Evolutionary conservation across 768 basidiomycete genomes (phyloP).

Genomic region (Pulveroboletus sp.): DNA sequence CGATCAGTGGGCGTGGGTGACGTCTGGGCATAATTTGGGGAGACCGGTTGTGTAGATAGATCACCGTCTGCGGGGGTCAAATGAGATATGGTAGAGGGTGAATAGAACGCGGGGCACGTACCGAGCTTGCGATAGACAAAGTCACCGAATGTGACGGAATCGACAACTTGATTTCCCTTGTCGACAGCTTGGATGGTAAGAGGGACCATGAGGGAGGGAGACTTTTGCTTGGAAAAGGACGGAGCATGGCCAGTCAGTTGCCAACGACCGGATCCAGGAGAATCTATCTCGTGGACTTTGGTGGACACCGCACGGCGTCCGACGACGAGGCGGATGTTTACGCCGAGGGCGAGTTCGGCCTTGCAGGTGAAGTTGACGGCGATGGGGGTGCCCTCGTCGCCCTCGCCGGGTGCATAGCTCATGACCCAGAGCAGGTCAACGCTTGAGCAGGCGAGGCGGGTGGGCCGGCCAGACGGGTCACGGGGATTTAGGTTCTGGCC

Average conservation of each 20-base stretch:
- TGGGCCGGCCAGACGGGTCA: conserved; percentile 4
- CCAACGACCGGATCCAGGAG: conserved; percentile 49
- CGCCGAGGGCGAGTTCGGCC: conserved; percentile 21
- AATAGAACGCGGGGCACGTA: conserved; percentile 9
- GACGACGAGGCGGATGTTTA: conserved; percentile 71
- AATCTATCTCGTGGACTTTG: conserved; percentile 51
- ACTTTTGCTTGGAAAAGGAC: conserved; percentile 38
- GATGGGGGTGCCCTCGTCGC: conserved; percentile 58
- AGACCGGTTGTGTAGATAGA: background rate
- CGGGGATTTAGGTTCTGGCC: conserved; percentile 8
- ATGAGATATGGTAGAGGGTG: background rate
- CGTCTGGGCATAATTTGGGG: background rate
- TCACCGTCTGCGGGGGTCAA: conserved; percentile 3
- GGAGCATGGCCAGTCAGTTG: conserved; percentile 64
- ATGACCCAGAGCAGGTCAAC: conserved; percentile 58
- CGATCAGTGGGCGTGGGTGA: background rate
- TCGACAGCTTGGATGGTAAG: conserved; percentile 63
- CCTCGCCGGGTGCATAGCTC: conserved; percentile 60
- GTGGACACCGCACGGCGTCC: conserved; percentile 66
- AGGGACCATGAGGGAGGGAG: conserved; percentile 41
- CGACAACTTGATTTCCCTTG: conserved; percentile 48
- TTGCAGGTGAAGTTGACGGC: conserved; percentile 47
- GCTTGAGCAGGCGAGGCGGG: conserved; percentile 41
- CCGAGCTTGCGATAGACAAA: conserved; percentile 60
- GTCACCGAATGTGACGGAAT: conserved; percentile 65